Evolutionary conservation across 495 filamentous ascomycete genomes (phyloP).

Genomic region (Talaromyces stipitatus): DNA sequence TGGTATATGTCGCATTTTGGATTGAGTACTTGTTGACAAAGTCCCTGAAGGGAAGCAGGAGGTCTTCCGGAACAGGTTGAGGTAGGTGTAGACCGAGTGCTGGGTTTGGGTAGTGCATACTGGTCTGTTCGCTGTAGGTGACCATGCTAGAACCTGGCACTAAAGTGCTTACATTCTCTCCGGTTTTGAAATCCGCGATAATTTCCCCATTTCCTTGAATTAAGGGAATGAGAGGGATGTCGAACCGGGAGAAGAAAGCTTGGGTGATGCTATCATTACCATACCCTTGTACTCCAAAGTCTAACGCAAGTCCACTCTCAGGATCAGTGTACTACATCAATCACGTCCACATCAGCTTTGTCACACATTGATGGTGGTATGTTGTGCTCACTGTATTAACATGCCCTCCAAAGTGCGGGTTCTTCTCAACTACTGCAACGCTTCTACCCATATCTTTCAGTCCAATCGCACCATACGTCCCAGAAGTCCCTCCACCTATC

Average conservation of each 20-base stretch:
- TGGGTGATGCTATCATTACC: neutral
- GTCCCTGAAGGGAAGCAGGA: neutral
- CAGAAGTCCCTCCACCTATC: conserved; percentile 7
- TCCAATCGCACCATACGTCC: conserved; percentile 28
- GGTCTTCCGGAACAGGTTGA: neutral
- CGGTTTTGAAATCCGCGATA: neutral
- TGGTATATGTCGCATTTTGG: neutral
- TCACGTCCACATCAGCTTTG: neutral
- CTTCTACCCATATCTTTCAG: conserved; percentile 22
- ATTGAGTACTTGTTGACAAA: neutral
- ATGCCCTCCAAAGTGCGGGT: conserved; percentile 30
- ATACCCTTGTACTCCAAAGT: neutral
- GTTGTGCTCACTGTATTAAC: conserved; percentile 19
- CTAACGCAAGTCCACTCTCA: neutral
- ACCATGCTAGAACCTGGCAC: neutral
- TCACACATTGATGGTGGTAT: neutral
- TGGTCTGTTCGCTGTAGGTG: neutral
- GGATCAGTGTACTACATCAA: conserved; percentile 19
- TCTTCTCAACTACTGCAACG: conserved; percentile 30
- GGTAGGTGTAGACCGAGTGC: neutral
- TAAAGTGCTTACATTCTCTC: neutral
- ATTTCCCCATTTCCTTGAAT: neutral
- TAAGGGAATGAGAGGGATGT: neutral
- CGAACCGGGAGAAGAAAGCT: neutral
- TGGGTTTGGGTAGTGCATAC: neutral